Percentiles rank a stretch among this genome's conserved stretches.
phyloP scores from a whole-genome alignment of 2,329 filamentous ascomycete species.

The Colletotrichum simmondsii region DNA sequence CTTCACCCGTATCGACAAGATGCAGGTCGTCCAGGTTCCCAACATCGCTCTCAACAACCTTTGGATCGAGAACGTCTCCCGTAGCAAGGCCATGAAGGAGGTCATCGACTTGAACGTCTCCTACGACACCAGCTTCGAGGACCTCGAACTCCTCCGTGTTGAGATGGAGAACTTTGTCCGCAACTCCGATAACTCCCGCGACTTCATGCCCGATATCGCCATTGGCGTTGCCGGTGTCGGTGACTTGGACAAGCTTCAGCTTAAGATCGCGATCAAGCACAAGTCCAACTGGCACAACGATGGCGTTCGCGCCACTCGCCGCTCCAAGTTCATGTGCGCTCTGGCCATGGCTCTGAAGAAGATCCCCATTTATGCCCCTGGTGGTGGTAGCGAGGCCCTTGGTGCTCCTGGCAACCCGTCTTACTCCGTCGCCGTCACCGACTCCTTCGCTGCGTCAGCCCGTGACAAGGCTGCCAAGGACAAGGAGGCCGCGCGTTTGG shows the following conservation, averaged over 20 bases:
- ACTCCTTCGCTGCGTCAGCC: conserved; percentile 71
- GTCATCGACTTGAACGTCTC: conserved; percentile 82
- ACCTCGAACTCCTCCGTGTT: conserved; percentile 83
- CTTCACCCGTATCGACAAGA: conserved; percentile 80
- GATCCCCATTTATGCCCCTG: conserved; percentile 86
- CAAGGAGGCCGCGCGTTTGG: conserved; percentile 74
- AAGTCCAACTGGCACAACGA: conserved; percentile 96
- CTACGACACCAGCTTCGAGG: conserved; percentile 89
- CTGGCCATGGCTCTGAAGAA: conserved; percentile 86
- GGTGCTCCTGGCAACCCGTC: conserved; percentile 79
- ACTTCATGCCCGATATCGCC: conserved; percentile 87
- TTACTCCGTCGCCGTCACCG: conserved; percentile 82
- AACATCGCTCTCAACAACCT: conserved; percentile 92
- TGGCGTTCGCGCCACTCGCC: conserved; percentile 79
- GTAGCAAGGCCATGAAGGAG: conserved; percentile 93
- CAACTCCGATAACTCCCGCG: conserved; percentile 85
- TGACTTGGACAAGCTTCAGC: conserved; percentile 87
- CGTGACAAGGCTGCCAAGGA: conserved; percentile 68
- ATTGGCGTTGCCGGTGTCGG: conserved; percentile 83
- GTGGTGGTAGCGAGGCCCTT: conserved; percentile 72
- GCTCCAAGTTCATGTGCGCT: conserved; percentile 98
- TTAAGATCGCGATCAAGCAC: conserved; percentile 87
- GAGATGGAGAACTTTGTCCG: conserved; percentile 90
- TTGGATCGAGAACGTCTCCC: conserved; percentile 96
- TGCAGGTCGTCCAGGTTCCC: conserved; percentile 83